Base-by-base conservation (phyloP, 2,329 filamentous ascomycete genomes). In the Calycina marina region DNA sequence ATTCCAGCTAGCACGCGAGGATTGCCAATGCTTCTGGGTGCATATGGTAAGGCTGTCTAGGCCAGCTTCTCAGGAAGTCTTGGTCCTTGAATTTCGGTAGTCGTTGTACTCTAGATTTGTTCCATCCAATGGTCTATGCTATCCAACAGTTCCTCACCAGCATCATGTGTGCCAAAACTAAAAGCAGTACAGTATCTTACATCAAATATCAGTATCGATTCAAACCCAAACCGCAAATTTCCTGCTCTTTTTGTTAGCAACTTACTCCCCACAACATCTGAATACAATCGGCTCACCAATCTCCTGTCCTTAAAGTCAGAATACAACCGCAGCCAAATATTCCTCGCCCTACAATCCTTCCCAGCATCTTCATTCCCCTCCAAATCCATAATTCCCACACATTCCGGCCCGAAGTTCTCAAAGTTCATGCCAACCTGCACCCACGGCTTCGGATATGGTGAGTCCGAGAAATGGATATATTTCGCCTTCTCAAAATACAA, bases 391-490 rank as follows among this genome's bases (percentile, higher is more conserved):
- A 28, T 28, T 3, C 8, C 8, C n/a, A 22, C 20, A 18, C 28
- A 30, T 16, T 16, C 9, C 11, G 28, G 28, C 6, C n/a, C n/a
- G 13, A 36, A 9, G n/a, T 27, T 13, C 14, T 36, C 27, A 9
- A 8, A 11, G 8, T 12, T 9, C 15, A 25, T 28, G 72, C 72
- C 4, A 67, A 67, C 26, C 12, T 10, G 14, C 12, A 36, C 22
- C 66, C 67, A 71, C 3, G 69, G 69, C 41, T 72, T 72, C 3
- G 67, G 66, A 29, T 70, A 38, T 3, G 69, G 69, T 62, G 63
- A 69, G 46, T 73, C 69, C 14, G 61, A 66, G 46, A 72, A 73
- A 44, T 72, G 68, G 3, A 73, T 57, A 2, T 70, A 52, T 37
- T 69, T 70, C 3, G 67, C 64, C 40, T 69, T 62, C 8, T 56